Base-by-base conservation (phyloP, 192 early-diverging fungal species). In the Umbelopsis sp. region DNA sequence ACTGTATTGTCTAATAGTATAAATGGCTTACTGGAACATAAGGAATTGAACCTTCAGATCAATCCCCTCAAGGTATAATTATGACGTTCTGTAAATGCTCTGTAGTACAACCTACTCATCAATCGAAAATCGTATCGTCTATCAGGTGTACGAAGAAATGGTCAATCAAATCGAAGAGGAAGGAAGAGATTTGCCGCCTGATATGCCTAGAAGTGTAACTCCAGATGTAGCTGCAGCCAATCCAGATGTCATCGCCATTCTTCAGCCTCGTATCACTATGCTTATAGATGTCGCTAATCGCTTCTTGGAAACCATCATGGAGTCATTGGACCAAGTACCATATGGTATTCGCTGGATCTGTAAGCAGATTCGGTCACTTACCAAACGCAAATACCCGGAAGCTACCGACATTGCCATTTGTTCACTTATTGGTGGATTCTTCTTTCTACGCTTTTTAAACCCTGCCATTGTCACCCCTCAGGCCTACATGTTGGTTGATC, bases 311-410 rank as follows among this genome's bases (percentile, higher is more conserved):
- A 97, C 92, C 9, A 96, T 98, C 56, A 88, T 97, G 24, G 82
- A 83, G 21, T 90, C 92, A 22, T 82, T 91, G 10, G 90, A 96
- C 65, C 86, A 91, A 69, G 93, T 94, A 17, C 97, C 97, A 1
- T 97, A 95, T 73, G 97, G 96, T 32, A 97, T 98, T 78, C 88
- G 96, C 14, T 98, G 96, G 96, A 96, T 98, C 56, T 98, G 97
- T 80, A 98, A 98, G 73, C 96, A 98, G 81, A 97, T 98, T 83
- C 85, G 92, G 24, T 93, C 90, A 8, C 80, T 98, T 73, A 95
- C 95, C 7, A 95, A 95, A 88, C 79, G 95, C 67, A 95, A 95
- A 78, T 97, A 92, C 83, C 95, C 96, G 0, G 89, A 97, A 56
- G 92, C 93, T 16, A 88, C 93, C 10, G 95, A 97, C 66, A 87